A percentile compares a stretch with the other conserved stretches of the same genome.
Conservation (phyloP, 352 stramenopile genomes). For the Phytophthora citrophthora region DNA sequence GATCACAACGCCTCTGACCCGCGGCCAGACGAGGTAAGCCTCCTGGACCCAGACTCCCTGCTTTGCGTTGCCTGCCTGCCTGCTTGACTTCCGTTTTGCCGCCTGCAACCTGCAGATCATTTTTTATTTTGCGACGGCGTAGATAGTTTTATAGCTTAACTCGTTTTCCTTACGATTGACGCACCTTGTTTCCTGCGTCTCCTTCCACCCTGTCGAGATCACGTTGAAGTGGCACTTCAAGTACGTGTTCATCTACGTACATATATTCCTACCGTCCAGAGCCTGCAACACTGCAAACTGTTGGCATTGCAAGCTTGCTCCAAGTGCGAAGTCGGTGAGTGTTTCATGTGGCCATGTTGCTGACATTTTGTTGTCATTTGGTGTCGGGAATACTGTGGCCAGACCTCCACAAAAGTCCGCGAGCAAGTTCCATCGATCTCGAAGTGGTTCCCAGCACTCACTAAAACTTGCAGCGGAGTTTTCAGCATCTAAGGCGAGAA, state of each 20-base stretch:
- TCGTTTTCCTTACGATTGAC: constrained; percentile 18
- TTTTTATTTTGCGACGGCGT: constrained; percentile 34
- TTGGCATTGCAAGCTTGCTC: constrained; percentile 27
- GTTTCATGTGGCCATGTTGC: neutral
- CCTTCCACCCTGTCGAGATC: neutral
- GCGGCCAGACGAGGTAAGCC: constrained; percentile 26
- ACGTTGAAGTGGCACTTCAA: constrained; percentile 4
- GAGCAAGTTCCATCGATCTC: constrained; percentile 16
- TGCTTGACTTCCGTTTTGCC: constrained; percentile 24
- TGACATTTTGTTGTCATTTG: neutral
- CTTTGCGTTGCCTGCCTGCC: constrained; percentile 34
- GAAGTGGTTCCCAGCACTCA: constrained; percentile 16
- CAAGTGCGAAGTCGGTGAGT: constrained; percentile 17
- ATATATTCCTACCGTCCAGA: neutral
- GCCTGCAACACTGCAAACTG: constrained; percentile 27
- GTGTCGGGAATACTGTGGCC: constrained; percentile 27
- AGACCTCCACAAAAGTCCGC: constrained; percentile 29
- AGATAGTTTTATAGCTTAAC: constrained; percentile 43
- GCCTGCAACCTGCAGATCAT: constrained; percentile 24
- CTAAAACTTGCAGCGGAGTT: constrained; percentile 12
- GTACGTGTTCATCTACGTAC: neutral
- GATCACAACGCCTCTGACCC: constrained; percentile 45
- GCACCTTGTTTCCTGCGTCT: constrained; percentile 22
- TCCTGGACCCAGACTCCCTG: constrained; percentile 30
- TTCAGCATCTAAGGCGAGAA: constrained; percentile 19